Base-by-base conservation (phyloP, 352 stramenopile species). In the Elongisporangium undulatum region DNA sequence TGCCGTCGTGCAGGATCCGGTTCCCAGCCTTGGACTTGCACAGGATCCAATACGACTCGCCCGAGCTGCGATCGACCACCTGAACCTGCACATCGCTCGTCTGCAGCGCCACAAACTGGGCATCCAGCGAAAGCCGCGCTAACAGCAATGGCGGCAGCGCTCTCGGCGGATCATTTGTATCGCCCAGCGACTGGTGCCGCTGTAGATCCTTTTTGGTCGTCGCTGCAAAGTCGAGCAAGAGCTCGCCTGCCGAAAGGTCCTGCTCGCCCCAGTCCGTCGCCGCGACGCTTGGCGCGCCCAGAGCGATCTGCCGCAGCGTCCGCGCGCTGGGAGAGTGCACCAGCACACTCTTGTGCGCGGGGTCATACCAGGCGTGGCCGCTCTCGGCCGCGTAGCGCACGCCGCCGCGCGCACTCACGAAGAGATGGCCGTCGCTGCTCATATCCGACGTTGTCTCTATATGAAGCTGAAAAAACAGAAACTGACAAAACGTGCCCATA, bases 61-160 rank as follows among this genome's bases (percentile, higher is more conserved):
- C 49, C 9, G 81, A 83, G 21, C 60, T 48, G 20, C 76, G 62
- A 24, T 77, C 69, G 8, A 92, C 20, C 53, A 95, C 68, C 52
- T 93, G 79, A 38, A 95, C 81, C 62, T 95, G 83, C 48, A 93
- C 84, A 57, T 95, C 85, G 61, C 80, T 93, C 55, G 75, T 86
- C 62, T 95, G 85, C 48, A 95, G 64, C 6, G 81, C 83, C 23
- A 95, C 62, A 48, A 85, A 93, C 53, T 89, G 70, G 0, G 60
- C 56, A 53, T 92, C 82, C 2, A 88, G 68, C 23, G 85, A 95
- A 17, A 95, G 58, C 26, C 72, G 67, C 57, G 82, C 57, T 19
- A 79, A 58, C 52, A 72, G 55, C 20, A 85, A 68, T 2, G 62
- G 64, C 10, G 74, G 53, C 15, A 45, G 34, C 16, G 34, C 9